phyloP scores from a whole-genome alignment of 495 filamentous ascomycete genomes.

The Trichoderma gamsii region DNA sequence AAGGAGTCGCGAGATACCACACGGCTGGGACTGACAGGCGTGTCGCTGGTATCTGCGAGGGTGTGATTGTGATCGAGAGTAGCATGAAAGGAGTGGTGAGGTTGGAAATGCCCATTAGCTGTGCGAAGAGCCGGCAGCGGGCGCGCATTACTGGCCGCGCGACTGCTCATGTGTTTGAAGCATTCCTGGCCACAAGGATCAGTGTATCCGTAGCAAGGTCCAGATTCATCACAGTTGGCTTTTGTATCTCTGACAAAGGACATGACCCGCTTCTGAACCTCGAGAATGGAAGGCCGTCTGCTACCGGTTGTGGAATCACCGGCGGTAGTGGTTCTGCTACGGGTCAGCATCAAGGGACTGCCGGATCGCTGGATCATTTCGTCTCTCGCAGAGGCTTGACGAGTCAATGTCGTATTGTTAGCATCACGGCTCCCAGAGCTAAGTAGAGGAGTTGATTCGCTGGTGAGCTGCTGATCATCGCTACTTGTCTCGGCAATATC shows the following conservation, averaged over 20 bases:
- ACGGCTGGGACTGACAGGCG: conserved; percentile 25
- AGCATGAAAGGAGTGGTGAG: conserved; percentile 16
- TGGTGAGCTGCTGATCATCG: conserved; percentile 20
- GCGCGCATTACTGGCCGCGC: conserved; percentile 24
- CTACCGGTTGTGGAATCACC: conserved; percentile 4
- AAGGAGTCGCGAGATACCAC: conserved; percentile 26
- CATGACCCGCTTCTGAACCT: conserved; percentile 48
- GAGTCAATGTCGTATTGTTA: not conserved
- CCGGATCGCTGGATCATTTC: conserved; percentile 1
- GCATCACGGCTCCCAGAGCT: not conserved
- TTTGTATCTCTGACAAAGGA: conserved; percentile 65
- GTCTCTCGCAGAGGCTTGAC: not conserved
- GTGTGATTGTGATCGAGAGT: conserved; percentile 27
- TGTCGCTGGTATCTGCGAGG: conserved; percentile 18
- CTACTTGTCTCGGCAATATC: conserved; percentile 20
- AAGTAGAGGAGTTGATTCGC: conserved; percentile 31
- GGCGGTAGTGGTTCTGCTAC: conserved; percentile 12
- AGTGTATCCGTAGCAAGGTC: conserved; percentile 76
- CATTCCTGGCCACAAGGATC: conserved; percentile 83
- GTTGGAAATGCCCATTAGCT: conserved; percentile 18
- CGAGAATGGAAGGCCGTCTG: conserved; percentile 41
- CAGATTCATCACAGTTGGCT: conserved; percentile 61
- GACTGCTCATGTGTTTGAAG: conserved; percentile 47
- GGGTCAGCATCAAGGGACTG: conserved; percentile 11
- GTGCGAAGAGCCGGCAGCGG: conserved; percentile 25